Evolutionary conservation across 345 rosid species (phyloP).

Genomic region (Lepidium aucheri): DNA sequence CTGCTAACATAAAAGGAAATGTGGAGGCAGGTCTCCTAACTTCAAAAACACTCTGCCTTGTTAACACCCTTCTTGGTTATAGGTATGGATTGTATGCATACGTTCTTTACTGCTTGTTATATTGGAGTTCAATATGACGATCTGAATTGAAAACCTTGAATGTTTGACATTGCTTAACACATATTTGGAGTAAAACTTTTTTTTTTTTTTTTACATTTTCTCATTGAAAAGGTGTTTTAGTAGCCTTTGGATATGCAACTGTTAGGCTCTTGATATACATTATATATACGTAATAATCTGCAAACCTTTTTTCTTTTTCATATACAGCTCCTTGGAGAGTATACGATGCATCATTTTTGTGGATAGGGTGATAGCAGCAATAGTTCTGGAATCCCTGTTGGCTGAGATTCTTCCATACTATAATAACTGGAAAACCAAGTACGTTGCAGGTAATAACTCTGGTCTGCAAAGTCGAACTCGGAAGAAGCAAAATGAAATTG

Average conservation of each 20-base stretch:
- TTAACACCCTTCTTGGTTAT: constrained; percentile 61
- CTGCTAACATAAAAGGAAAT: constrained; percentile 23
- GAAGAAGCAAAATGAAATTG: constrained; percentile 60
- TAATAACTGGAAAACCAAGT: constrained; percentile 52
- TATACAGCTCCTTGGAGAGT: constrained; percentile 42
- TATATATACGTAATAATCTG: not conserved
- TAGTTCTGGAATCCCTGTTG: constrained; percentile 49
- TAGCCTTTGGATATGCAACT: not conserved
- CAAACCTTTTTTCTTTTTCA: not conserved
- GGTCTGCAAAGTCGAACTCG: constrained; percentile 50
- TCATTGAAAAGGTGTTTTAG: not conserved
- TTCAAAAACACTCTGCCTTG: constrained; percentile 48
- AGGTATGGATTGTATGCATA: constrained; percentile 35
- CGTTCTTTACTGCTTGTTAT: not conserved
- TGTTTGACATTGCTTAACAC: not conserved
- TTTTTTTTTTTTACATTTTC: not conserved
- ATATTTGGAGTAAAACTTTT: not conserved
- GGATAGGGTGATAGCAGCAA: constrained; percentile 64
- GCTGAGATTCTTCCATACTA: constrained; percentile 48
- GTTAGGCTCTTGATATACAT: not conserved
- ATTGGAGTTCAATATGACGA: not conserved
- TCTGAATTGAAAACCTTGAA: not conserved
- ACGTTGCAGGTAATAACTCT: constrained; percentile 65
- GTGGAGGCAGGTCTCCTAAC: constrained; percentile 48
- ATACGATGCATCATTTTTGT: constrained; percentile 83